Conservation (phyloP, 805 yeast species). For the Metschnikowia lachancei region DNA sequence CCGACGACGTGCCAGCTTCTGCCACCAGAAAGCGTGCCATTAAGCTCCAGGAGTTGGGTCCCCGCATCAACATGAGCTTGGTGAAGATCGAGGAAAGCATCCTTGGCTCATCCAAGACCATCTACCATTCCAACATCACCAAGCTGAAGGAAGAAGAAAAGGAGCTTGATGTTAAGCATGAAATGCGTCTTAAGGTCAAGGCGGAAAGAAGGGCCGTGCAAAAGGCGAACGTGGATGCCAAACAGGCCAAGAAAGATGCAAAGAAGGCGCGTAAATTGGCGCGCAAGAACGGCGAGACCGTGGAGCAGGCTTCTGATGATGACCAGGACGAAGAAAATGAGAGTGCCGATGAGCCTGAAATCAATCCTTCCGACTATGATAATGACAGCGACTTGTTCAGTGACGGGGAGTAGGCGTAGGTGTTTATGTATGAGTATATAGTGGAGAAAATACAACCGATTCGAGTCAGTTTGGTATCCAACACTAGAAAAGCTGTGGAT, state of each 20-base stretch:
- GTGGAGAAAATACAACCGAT: no score
- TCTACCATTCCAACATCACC: conserved; percentile 70
- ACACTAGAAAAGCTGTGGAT: no score
- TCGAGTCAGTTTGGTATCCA: no score
- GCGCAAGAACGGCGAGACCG: conserved; percentile 39
- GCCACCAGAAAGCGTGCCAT: conserved; percentile 71
- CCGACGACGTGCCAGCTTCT: conserved; percentile 19
- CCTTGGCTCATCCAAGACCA: conserved; percentile 80
- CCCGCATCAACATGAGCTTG: conserved; percentile 72
- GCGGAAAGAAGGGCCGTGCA: conserved; percentile 74
- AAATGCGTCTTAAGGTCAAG: conserved; percentile 56
- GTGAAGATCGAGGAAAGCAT: conserved; percentile 87
- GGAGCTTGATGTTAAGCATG: conserved; percentile 65
- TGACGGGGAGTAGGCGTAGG: conserved; percentile 25
- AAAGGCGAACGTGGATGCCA: conserved; percentile 71
- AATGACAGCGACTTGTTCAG: conserved; percentile 49
- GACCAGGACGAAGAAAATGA: conserved; percentile 27
- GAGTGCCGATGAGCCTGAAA: conserved; percentile 34
- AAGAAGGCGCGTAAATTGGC: conserved; percentile 67
- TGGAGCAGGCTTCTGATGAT: conserved; percentile 26
- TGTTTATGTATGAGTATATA: neutral
- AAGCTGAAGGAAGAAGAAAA: conserved; percentile 62
- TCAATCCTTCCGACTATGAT: conserved; percentile 47
- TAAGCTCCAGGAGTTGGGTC: conserved; percentile 89
- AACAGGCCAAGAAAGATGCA: conserved; percentile 68